Base-by-base conservation (phyloP, 768 basidiomycete genomes). In the Mycena amicta region DNA sequence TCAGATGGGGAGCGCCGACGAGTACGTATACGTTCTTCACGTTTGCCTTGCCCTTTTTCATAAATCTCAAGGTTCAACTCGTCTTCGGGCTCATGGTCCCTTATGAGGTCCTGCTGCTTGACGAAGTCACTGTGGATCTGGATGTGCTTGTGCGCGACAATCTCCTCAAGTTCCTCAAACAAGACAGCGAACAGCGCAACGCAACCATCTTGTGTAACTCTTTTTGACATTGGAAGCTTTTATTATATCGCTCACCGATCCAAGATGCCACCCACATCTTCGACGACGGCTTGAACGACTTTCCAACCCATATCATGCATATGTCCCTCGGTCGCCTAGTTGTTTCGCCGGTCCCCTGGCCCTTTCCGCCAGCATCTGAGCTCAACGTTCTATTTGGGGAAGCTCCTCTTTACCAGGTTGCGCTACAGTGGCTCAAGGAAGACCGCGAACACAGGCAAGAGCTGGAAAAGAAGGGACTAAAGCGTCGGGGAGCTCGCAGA, bases 101-200 rank as follows among this genome's bases (percentile, higher is more conserved):
- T 25, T 99, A 94, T 93, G 90, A 98, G 65, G 83, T 98, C 27
- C 76, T 99, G 1, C 79, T 99, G 2, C 82, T 99, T 18, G 96
- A 99, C 68, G 97, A 99, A 80, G 95, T 96, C 54, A 98, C 96
- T 1, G 96, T 98, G 20, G 97, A 99, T 72, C 79, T 99, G 15
- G 97, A 99, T 67, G 95, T 98, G 16, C 83, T 98, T 39, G 97
- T 99, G 43, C 88, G 97, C 50, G 85, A 92, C 54, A 90, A 95
- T 60, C 80, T 99, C n/a, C 83, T 99, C 63, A 82, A 74, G 8
- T 98, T 97, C 76, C 83, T 99, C 50, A 88, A 88, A 62, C 73
- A 81, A 15, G 97, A 99, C 67, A 91, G 91, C 62, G 83, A 89
- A 60, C 69, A 74, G 3, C 84, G 97, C 30, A 83, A 85, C 1